Percentiles rank a stretch among this genome's conserved stretches.
Conservation (phyloP, 352 stramenopile genomes). For the Blastocystis hominis region DNA sequence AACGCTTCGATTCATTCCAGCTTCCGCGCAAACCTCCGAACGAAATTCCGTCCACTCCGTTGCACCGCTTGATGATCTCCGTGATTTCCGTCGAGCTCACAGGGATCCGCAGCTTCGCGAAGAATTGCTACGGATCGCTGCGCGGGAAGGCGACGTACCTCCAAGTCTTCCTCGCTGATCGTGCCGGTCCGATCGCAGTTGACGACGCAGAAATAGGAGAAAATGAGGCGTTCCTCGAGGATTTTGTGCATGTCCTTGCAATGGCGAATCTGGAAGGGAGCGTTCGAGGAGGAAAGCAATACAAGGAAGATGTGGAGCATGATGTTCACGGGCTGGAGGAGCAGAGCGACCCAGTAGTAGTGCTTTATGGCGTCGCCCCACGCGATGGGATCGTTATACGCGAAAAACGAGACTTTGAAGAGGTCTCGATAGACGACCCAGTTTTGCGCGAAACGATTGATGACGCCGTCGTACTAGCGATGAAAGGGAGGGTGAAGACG, state of each 20-base stretch:
- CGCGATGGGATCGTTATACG: not conserved
- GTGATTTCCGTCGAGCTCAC: not conserved
- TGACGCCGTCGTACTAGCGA: no score
- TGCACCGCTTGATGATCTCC: not conserved
- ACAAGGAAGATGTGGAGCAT: not conserved
- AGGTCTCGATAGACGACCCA: not conserved
- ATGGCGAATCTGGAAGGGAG: not conserved
- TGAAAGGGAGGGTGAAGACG: no score
- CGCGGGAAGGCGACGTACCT: not conserved
- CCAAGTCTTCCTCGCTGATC: not conserved
- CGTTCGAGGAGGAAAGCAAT: no score
- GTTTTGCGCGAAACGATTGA: not conserved
- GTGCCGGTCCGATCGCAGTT: not conserved
- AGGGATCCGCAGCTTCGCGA: not conserved
- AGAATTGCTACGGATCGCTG: not conserved
- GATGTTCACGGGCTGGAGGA: not conserved
- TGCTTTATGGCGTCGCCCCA: not conserved
- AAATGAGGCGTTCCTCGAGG: not conserved
- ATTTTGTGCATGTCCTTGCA: not conserved
- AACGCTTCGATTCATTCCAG: not conserved
- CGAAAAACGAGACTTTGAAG: not conserved
- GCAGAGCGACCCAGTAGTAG: not conserved
- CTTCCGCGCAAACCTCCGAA: not conserved
- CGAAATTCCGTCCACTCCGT: not conserved
- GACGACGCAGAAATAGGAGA: conserved; percentile 23